These are phyloP conservation scores for Endocalyx cinctus DNA, from an alignment of 2,329 filamentous ascomycete genomes.

Conservation along the genomic window DNA sequence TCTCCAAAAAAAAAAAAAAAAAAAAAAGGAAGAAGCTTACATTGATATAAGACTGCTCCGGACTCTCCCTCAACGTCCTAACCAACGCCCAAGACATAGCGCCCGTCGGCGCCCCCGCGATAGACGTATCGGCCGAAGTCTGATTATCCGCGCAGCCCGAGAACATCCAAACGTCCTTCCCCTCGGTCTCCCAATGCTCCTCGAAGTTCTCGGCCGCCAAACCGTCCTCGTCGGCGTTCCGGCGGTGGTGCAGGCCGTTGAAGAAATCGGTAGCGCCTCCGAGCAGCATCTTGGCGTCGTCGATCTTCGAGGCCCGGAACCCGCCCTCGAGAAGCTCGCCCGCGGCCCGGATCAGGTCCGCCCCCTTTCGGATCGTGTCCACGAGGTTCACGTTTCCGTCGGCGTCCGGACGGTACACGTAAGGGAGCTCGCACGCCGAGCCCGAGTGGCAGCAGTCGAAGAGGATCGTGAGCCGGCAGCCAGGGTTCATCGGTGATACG, in stretches of 20 bases:
- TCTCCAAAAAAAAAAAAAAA: not conserved
- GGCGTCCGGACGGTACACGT: slow-evolving; percentile 50
- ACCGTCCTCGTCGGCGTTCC: slow-evolving; percentile 36
- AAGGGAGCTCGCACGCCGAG: slow-evolving; percentile 55
- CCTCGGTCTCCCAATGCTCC: slow-evolving; percentile 34
- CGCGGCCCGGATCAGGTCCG: slow-evolving; percentile 45
- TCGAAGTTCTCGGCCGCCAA: slow-evolving; percentile 38
- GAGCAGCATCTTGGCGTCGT: slow-evolving; percentile 47
- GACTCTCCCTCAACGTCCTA: slow-evolving; percentile 25
- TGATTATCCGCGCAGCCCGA: slow-evolving; percentile 35
- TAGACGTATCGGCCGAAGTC: slow-evolving; percentile 34
- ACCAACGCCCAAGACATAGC: slow-evolving; percentile 37
- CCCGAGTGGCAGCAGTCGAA: slow-evolving; percentile 61
- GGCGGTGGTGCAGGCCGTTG: slow-evolving; percentile 42
- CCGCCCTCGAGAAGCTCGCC: slow-evolving; percentile 44
- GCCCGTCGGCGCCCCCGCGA: slow-evolving; percentile 29
- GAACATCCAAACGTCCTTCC: slow-evolving; percentile 39
- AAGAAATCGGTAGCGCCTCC: slow-evolving; percentile 52
- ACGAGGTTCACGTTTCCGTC: slow-evolving; percentile 52
- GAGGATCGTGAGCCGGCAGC: slow-evolving; percentile 48
- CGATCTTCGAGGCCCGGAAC: slow-evolving; percentile 39
- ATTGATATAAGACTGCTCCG: slow-evolving; percentile 27
- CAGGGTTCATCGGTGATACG: slow-evolving; percentile 45
- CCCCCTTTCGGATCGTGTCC: slow-evolving; percentile 49
- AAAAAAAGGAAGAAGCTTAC: slow-evolving; percentile 13